A percentile compares a stretch with the other conserved stretches of the same genome.
Evolutionary conservation across 345 rosid genomes (phyloP).

Genomic region (Salix arbutifolia): DNA sequence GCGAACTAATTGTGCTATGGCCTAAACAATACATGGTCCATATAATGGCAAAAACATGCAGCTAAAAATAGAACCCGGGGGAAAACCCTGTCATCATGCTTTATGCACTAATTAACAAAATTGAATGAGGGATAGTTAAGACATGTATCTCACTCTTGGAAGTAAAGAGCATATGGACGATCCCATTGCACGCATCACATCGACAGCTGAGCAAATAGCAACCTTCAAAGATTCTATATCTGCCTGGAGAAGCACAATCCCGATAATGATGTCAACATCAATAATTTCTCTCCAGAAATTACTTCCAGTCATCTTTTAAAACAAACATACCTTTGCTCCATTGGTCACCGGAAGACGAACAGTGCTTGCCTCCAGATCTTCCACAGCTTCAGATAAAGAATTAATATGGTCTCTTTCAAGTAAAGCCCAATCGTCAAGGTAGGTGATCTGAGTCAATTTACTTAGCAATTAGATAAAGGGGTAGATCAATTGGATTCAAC

Average conservation of each 20-base stretch:
- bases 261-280: constrained; percentile 15
- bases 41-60: not conserved
- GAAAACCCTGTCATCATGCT: not conserved
- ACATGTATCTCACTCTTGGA: constrained; percentile 53
- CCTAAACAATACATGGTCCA: too few species aligned
- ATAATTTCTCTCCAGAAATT: constrained; percentile 12
- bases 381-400: constrained; percentile 72
- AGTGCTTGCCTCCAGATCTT: constrained; percentile 90
- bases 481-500: not conserved
- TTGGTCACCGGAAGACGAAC: constrained; percentile 79
- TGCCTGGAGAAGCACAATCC: constrained; percentile 47
- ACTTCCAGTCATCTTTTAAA: not conserved
- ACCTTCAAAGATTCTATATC: constrained; percentile 68
- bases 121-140: not conserved
- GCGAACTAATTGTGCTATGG: not conserved
- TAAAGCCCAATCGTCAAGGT: constrained; percentile 80
- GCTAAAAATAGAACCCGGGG: too few species aligned
- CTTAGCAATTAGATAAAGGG: constrained; percentile 15
- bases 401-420: constrained; percentile 72
- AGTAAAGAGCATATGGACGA: constrained; percentile 60
- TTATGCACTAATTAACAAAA: not conserved
- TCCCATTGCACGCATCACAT: constrained; percentile 88
- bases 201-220: constrained; percentile 88
- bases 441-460: constrained; percentile 51
- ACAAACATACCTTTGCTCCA: constrained; percentile 70